Evolutionary conservation across 73 alveolate genomes (phyloP).

Genomic region (Paramecium sonneborni): DNA sequence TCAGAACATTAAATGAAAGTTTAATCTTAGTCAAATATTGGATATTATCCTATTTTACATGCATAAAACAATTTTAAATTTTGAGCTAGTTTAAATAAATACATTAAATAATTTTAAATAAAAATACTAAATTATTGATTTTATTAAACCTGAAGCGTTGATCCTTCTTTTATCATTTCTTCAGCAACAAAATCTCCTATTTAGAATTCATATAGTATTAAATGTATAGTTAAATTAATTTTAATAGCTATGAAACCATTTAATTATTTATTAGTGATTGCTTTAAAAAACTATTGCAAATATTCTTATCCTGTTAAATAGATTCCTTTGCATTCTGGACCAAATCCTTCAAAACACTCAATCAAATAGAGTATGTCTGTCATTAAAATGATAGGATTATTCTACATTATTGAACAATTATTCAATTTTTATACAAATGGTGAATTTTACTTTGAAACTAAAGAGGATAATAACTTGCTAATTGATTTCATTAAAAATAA

Average conservation of each 20-base stretch:
- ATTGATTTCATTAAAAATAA: neutral
- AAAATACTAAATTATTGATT: neutral
- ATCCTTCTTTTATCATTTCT: slow-evolving; percentile 4
- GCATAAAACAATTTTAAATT: slow-evolving; percentile 40
- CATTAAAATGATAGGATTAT: slow-evolving; percentile 19
- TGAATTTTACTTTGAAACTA: neutral
- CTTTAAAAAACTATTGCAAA: slow-evolving; percentile 25
- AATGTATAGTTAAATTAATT: slow-evolving; percentile 10
- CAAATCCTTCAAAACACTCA: slow-evolving; percentile 51
- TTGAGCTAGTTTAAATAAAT: slow-evolving; percentile 30
- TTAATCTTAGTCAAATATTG: neutral
- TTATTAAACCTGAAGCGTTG: neutral
- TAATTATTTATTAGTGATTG: neutral
- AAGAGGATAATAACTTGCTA: neutral
- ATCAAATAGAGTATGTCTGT: slow-evolving; percentile 24
- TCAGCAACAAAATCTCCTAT: slow-evolving; percentile 28
- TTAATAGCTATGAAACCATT: neutral
- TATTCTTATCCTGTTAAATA: slow-evolving; percentile 34
- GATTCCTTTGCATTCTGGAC: slow-evolving; percentile 54
- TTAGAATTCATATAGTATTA: slow-evolving; percentile 15
- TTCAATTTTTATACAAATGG: neutral
- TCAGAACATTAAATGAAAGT: neutral
- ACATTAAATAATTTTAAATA: slow-evolving; percentile 28
- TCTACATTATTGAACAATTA: neutral
- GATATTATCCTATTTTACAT: slow-evolving; percentile 44